Percentiles rank a stretch among this genome's conserved stretches.
These are phyloP conservation scores for Geosiphon pyriformis DNA, from an alignment of 192 early-diverging fungal species.

Conservation along the genomic window DNA sequence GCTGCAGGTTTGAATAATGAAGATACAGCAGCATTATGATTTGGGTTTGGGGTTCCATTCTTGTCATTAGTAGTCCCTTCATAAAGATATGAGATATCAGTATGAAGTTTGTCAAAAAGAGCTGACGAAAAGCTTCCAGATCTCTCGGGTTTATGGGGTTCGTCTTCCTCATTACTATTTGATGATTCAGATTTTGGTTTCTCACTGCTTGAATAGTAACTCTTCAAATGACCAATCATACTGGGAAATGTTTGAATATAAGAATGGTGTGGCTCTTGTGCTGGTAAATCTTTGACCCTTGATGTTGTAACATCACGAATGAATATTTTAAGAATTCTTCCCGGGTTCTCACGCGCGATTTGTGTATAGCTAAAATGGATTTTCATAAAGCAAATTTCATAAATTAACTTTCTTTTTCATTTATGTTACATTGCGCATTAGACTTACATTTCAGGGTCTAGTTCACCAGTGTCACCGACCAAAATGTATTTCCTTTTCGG, in stretches of 20 bases:
- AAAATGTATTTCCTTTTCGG: slow-evolving; percentile 81
- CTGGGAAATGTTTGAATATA: slow-evolving; percentile 3
- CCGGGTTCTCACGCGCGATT: slow-evolving; percentile 56
- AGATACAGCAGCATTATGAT: background rate
- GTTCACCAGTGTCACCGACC: slow-evolving; percentile 87
- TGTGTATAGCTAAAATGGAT: slow-evolving; percentile 47
- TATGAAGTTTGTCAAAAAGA: slow-evolving; percentile 13
- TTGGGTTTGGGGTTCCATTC: background rate
- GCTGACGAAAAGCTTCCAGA: background rate
- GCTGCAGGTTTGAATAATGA: background rate
- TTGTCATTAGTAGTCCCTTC: background rate
- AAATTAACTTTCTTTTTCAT: background rate
- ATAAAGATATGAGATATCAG: slow-evolving; percentile 2
- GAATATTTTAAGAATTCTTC: slow-evolving; percentile 75
- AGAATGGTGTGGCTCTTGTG: slow-evolving; percentile 11
- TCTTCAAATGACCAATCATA: background rate
- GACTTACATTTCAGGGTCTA: slow-evolving; percentile 78
- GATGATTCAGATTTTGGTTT: slow-evolving; percentile 9
- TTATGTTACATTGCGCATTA: background rate
- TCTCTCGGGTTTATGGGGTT: background rate
- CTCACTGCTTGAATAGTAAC: background rate
- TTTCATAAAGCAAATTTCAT: background rate
- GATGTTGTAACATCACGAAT: slow-evolving; percentile 66
- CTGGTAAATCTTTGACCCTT: slow-evolving; percentile 21
- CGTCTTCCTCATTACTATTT: slow-evolving; percentile 8